Conservation (phyloP, 2,329 filamentous ascomycete species). For the Cordyceps pruinosa region DNA sequence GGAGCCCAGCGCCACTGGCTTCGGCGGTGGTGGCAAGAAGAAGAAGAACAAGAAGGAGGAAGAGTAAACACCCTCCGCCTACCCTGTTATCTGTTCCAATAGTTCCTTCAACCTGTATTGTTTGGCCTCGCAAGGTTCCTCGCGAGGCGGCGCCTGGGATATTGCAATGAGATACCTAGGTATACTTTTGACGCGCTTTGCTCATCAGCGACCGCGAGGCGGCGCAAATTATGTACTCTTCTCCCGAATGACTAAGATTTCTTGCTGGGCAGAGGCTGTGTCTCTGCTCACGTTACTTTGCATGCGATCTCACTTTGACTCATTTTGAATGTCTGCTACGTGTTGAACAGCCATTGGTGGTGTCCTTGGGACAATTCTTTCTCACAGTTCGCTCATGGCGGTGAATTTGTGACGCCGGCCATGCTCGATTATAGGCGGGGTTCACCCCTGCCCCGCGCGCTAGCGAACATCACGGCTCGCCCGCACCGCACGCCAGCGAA, state of each 20-base stretch:
- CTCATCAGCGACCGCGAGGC: constrained; percentile 21
- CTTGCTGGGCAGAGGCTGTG: constrained; percentile 10
- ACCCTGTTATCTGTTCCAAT: constrained; percentile 34
- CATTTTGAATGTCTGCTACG: not conserved
- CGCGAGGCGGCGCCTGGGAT: constrained; percentile 36
- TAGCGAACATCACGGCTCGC: not conserved
- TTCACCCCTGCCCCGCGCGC: not conserved
- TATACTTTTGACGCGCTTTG: constrained; percentile 25
- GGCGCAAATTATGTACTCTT: constrained; percentile 23
- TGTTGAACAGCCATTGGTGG: not conserved
- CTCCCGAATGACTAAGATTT: constrained; percentile 16
- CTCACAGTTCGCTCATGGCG: not conserved
- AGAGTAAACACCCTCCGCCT: constrained; percentile 19
- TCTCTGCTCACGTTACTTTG: constrained; percentile 2
- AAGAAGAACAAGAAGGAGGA: constrained; percentile 62
- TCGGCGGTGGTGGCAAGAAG: constrained; percentile 40
- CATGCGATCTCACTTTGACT: not conserved
- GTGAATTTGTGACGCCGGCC: not conserved
- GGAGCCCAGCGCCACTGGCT: constrained; percentile 49
- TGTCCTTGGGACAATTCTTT: not conserved
- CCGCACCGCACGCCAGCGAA: no score
- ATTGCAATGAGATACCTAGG: constrained; percentile 35
- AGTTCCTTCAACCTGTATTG: constrained; percentile 30
- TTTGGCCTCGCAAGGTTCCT: constrained; percentile 33
- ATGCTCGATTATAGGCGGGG: not conserved